Evolutionary conservation across 192 early-diverging fungal species (phyloP).

Genomic region (Geosiphon pyriformis): DNA sequence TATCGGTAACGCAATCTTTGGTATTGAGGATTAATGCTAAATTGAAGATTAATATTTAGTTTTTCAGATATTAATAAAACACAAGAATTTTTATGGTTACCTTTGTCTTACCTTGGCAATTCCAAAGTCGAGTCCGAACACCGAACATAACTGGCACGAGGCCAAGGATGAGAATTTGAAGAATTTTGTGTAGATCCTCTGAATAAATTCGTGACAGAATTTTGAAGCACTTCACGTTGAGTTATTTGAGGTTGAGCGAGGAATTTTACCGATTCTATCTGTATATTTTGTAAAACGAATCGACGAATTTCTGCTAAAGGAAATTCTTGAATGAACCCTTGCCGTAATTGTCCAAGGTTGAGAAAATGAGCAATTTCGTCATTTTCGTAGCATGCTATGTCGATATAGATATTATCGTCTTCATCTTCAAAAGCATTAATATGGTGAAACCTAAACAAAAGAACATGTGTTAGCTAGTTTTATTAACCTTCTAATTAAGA

Average conservation of each 20-base stretch:
- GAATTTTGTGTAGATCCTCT: neutral
- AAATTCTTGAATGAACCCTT: slow-evolving; percentile 35
- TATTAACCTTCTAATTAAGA: too few species aligned
- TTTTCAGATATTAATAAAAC: neutral
- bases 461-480: neutral
- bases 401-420: slow-evolving; percentile 54
- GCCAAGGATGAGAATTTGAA: slow-evolving; percentile 1
- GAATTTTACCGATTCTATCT: slow-evolving; percentile 52
- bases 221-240: neutral
- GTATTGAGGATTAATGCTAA: slow-evolving; percentile 33
- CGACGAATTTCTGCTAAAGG: slow-evolving; percentile 53
- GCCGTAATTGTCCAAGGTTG: slow-evolving; percentile 47
- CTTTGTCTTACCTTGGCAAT: slow-evolving; percentile 25
- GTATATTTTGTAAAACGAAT: slow-evolving; percentile 54
- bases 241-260: slow-evolving; percentile 32
- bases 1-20: slow-evolving; percentile 25
- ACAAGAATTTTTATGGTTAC: neutral
- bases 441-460: slow-evolving; percentile 54
- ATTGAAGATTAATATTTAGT: neutral
- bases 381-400: slow-evolving; percentile 59
- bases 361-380: slow-evolving; percentile 56
- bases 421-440: slow-evolving; percentile 68
- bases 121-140: slow-evolving; percentile 28
- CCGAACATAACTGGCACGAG: slow-evolving; percentile 14
- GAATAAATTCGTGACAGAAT: neutral